These are phyloP conservation scores for Helminthosporium solani DNA, from an alignment of 2,329 filamentous ascomycete species.

Conservation along the genomic window DNA sequence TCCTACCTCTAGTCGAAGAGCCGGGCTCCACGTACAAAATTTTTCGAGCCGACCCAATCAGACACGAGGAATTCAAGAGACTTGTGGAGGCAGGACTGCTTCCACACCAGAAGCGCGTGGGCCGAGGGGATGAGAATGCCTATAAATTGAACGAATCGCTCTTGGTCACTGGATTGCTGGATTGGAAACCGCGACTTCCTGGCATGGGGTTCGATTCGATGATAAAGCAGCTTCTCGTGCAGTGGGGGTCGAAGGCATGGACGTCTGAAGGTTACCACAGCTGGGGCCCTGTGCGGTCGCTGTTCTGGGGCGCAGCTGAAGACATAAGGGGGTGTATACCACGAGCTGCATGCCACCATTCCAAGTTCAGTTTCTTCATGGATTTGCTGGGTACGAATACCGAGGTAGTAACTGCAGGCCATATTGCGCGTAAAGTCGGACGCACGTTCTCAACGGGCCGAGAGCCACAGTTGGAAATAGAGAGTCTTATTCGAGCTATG, in stretches of 20 bases:
- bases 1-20: conserved; percentile 50
- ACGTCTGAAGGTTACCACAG: conserved; percentile 64
- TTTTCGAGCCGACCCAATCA: conserved; percentile 26
- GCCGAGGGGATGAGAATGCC: conserved; percentile 42
- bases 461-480: conserved; percentile 32
- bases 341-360: conserved; percentile 54
- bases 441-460: conserved; percentile 17
- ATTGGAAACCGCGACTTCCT: conserved; percentile 47
- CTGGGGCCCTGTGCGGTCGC: conserved; percentile 77
- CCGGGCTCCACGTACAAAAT: conserved; percentile 53
- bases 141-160: conserved; percentile 68
- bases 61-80: conserved; percentile 47
- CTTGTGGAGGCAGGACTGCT: conserved; percentile 55
- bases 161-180: conserved; percentile 53
- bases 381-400: conserved; percentile 63
- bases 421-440: conserved; percentile 12
- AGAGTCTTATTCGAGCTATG: conserved; percentile 28
- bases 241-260: conserved; percentile 62
- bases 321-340: conserved; percentile 65
- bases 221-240: conserved; percentile 59
- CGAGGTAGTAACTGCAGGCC: conserved; percentile 22
- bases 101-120: conserved; percentile 54
- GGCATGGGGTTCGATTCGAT: conserved; percentile 56
- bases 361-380: conserved; percentile 58
- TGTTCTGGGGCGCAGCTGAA: conserved; percentile 68